phyloP scores from a whole-genome alignment of 495 filamentous ascomycete species.

The Schizothecium vesticola region DNA sequence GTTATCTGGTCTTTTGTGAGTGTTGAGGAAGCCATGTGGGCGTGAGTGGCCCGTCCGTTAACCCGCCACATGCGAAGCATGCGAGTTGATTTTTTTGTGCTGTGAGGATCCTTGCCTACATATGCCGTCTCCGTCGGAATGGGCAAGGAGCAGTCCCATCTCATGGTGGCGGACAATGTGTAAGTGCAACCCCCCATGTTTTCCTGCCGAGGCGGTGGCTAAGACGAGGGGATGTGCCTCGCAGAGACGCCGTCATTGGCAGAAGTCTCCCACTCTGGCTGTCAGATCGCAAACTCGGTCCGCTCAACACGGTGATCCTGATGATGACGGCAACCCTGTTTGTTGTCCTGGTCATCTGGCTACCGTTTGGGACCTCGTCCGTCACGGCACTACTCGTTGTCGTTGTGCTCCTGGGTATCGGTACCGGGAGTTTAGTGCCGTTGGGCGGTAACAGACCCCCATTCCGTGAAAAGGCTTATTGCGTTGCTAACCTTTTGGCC shows the following conservation, averaged over 20 bases:
- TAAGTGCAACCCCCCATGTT: conserved; percentile 6
- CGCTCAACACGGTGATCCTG: conserved; percentile 24
- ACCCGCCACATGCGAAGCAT: conserved; percentile 12
- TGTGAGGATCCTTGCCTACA: conserved; percentile 29
- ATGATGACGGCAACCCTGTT: conserved; percentile 26
- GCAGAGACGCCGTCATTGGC: conserved; percentile 25
- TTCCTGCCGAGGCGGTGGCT: not conserved
- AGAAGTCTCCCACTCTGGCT: conserved; percentile 25
- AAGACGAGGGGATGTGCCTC: not conserved
- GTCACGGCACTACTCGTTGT: conserved; percentile 20
- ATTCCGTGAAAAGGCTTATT: not conserved
- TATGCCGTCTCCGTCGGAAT: conserved; percentile 23
- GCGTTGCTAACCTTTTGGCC: not conserved
- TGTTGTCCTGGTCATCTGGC: conserved; percentile 18
- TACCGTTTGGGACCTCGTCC: conserved; percentile 20
- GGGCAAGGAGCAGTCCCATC: conserved; percentile 24
- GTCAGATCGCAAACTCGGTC: conserved; percentile 21
- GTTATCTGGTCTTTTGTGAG: conserved; percentile 26
- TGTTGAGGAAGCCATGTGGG: not conserved
- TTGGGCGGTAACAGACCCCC: conserved; percentile 20
- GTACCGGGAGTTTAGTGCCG: conserved; percentile 27
- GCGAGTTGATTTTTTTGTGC: conserved; percentile 28
- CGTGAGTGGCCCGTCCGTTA: not conserved
- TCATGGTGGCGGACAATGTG: conserved; percentile 33
- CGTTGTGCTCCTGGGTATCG: conserved; percentile 23